A percentile compares a stretch with the other conserved stretches of the same genome.
phyloP scores from a whole-genome alignment of 768 basidiomycete genomes.

The Tricholoma terreum region DNA sequence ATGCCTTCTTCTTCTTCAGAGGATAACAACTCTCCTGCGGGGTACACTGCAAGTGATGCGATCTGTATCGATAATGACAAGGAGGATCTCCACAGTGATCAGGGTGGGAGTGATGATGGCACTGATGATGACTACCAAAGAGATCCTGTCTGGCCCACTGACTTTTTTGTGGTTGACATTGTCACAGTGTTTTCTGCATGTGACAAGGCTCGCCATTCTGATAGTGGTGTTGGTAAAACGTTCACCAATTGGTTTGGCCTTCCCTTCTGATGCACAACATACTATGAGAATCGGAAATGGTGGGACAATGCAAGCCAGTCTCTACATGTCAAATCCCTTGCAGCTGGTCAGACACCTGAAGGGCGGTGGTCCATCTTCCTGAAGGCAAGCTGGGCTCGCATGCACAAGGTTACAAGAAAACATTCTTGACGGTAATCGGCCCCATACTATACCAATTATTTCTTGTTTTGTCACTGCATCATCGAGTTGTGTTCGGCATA shows the following conservation, averaged over 20 bases:
- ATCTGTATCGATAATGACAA: not conserved
- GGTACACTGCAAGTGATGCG: too few relatives aligned
- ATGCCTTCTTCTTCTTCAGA: too few relatives aligned
- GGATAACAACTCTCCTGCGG: too few relatives aligned
- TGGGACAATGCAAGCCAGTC: not conserved
- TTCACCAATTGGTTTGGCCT: not conserved
- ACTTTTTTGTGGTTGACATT: not conserved
- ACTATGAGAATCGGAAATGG: not conserved
- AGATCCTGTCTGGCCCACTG: not conserved
- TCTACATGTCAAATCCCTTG: not conserved
- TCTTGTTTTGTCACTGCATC: not conserved
- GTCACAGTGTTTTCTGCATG: not conserved
- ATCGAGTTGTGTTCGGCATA: not conserved
- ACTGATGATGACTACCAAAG: not conserved
- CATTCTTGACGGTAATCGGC: not conserved
- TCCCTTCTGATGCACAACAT: not conserved
- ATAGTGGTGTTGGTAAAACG: not conserved
- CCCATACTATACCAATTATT: not conserved
- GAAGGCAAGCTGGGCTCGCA: not conserved
- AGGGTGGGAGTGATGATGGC: too few relatives aligned
- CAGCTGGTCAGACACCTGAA: not conserved
- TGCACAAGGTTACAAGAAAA: not conserved
- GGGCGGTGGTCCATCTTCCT: not conserved
- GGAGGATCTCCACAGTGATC: too few relatives aligned
- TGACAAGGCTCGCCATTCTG: not conserved